phyloP scores from a whole-genome alignment of 306 rosid genomes.

The Prunus davidiana region DNA sequence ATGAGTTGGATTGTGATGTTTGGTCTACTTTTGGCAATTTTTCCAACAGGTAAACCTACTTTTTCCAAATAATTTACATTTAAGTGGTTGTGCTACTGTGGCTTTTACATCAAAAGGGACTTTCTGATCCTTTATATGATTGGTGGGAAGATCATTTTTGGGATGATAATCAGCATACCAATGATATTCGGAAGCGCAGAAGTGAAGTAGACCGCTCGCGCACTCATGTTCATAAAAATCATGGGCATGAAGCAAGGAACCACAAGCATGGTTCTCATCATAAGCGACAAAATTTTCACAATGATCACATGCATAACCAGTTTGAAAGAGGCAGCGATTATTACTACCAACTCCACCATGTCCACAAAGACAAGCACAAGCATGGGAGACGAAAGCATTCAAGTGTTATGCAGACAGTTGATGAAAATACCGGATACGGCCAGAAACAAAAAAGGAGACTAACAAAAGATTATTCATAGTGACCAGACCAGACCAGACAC shows the following conservation, averaged over 20 bases:
- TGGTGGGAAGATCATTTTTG: too few relatives aligned
- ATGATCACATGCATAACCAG: constrained; percentile 48
- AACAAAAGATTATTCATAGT: constrained; percentile 25
- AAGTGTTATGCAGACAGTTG: constrained; percentile 27
- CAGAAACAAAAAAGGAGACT: constrained; percentile 32
- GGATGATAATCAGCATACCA: too few relatives aligned
- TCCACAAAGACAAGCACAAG: constrained; percentile 52
- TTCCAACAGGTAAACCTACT: too few relatives aligned
- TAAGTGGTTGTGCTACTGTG: too few relatives aligned
- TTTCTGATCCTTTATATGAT: too few relatives aligned
- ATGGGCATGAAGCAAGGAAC: constrained; percentile 15
- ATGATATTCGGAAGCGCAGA: too few relatives aligned
- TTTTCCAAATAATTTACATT: too few relatives aligned
- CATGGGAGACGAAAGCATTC: constrained; percentile 40
- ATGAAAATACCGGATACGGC: constrained; percentile 31
- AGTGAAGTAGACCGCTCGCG: too few relatives aligned
- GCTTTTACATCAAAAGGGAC: too few relatives aligned
- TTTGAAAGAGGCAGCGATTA: constrained; percentile 40
- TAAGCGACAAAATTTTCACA: constrained; percentile 38
- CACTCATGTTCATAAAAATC: too few relatives aligned
- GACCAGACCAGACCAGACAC: constrained; percentile 19
- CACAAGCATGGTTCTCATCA: constrained; percentile 32
- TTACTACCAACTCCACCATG: constrained; percentile 46
- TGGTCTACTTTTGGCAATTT: too few relatives aligned
- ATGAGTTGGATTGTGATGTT: too few relatives aligned